phyloP scores from a whole-genome alignment of 177 flowering plant species.

The Vitis hybrid region DNA sequence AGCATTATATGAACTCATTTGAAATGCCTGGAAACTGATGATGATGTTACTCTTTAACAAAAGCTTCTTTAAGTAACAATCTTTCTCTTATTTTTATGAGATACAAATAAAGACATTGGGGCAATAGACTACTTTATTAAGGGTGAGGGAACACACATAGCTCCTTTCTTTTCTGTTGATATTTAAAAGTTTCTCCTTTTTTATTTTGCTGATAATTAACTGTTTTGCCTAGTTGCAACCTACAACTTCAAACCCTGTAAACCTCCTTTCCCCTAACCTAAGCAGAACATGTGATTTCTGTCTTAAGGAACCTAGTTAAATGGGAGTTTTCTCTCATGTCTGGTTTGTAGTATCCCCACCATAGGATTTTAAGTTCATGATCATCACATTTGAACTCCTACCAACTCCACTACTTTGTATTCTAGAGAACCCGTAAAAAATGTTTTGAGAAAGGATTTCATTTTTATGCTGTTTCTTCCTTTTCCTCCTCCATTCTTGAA shows the following conservation, averaged over 20 bases:
- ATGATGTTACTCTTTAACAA: slow-evolving; percentile 26
- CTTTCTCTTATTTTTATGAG: slow-evolving; percentile 53
- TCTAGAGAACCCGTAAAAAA: no score
- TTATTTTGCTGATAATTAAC: not conserved
- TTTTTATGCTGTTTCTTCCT: no score
- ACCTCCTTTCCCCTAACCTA: not conserved
- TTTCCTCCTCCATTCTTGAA: no score
- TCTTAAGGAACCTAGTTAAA: no score
- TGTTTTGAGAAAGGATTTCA: no score
- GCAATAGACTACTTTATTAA: slow-evolving; percentile 22
- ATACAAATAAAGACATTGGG: slow-evolving; percentile 27
- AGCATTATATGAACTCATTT: not conserved
- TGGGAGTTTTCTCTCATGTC: no score
- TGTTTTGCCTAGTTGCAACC: not conserved
- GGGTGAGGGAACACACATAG: slow-evolving; percentile 12
- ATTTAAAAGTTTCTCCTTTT: slow-evolving; percentile 5
- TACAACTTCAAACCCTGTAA: not conserved
- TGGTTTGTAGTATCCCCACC: no score
- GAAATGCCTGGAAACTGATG: slow-evolving; percentile 23
- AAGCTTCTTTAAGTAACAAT: slow-evolving; percentile 35
- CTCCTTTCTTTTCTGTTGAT: slow-evolving; percentile 11
- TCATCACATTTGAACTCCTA: no score
- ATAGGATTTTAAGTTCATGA: no score
- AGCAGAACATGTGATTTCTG: no score
- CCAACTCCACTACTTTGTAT: no score